phyloP scores from a whole-genome alignment of 768 basidiomycete species.

The Boletus fagicola region DNA sequence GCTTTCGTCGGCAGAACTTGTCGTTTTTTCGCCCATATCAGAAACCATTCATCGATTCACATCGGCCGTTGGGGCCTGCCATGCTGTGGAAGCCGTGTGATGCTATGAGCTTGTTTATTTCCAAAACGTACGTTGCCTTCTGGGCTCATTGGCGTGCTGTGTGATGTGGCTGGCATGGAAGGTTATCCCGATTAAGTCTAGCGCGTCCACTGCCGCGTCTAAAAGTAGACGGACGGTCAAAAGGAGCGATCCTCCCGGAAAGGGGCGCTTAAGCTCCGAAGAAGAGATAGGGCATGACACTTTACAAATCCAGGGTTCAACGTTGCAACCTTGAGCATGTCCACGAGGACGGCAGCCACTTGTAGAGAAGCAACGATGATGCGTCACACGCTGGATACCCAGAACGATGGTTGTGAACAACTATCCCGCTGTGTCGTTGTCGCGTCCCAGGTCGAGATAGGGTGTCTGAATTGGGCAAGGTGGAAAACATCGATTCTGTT shows the following conservation, averaged over 20 bases:
- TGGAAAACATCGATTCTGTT: not conserved
- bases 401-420: not conserved
- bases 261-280: constrained; percentile 36
- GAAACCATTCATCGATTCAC: not conserved
- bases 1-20: constrained; percentile 7
- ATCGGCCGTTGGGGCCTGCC: constrained; percentile 9
- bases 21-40: not conserved
- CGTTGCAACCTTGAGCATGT: constrained; percentile 8
- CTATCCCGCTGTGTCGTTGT: not conserved
- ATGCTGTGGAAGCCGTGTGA: constrained; percentile 23
- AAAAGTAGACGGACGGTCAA: constrained; percentile 4
- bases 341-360: constrained; percentile 16
- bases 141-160: constrained; percentile 23
- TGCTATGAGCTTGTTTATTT: constrained; percentile 17
- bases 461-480: not conserved
- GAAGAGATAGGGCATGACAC: constrained; percentile 17
- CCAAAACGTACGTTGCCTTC: constrained; percentile 1
- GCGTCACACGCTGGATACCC: not conserved
- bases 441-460: not conserved
- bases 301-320: constrained; percentile 23
- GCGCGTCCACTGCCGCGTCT: not conserved
- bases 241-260: constrained; percentile 12
- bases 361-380: constrained; percentile 1
- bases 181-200: constrained; percentile 8
- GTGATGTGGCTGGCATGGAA: constrained; percentile 12